These are phyloP conservation scores for Solanum lycopersicoides DNA, from an alignment of 257 asterid species.

Conservation along the genomic window DNA sequence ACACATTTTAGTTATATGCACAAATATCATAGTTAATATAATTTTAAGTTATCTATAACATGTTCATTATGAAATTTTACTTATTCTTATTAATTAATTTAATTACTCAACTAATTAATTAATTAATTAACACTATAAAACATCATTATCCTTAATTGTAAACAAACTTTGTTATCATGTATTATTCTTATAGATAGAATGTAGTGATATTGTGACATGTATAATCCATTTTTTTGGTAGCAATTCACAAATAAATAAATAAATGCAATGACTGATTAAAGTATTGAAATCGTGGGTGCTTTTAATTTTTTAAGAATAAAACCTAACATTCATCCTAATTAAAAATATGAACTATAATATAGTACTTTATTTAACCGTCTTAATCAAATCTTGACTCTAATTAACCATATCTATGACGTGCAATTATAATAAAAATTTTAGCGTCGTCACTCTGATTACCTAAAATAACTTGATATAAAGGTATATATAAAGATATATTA, in stretches of 20 bases:
- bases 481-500: background rate
- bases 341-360: background rate
- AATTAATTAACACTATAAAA: background rate
- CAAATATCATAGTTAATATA: background rate
- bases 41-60: no score
- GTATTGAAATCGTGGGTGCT: background rate
- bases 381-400: background rate
- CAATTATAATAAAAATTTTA: background rate
- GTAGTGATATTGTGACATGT: background rate
- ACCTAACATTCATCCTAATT: background rate
- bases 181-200: background rate
- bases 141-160: no score
- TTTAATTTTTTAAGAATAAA: background rate
- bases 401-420: background rate
- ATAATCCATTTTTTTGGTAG: background rate
- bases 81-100: no score
- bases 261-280: background rate
- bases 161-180: background rate
- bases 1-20: background rate
- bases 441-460: fast-evolving
- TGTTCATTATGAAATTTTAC: no score
- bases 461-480: background rate
- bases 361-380: background rate
- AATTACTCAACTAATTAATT: background rate
- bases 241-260: background rate